These are phyloP conservation scores for Trichomonas tenax DNA, from an alignment of 208 protist genomes.

Conservation along the genomic window DNA sequence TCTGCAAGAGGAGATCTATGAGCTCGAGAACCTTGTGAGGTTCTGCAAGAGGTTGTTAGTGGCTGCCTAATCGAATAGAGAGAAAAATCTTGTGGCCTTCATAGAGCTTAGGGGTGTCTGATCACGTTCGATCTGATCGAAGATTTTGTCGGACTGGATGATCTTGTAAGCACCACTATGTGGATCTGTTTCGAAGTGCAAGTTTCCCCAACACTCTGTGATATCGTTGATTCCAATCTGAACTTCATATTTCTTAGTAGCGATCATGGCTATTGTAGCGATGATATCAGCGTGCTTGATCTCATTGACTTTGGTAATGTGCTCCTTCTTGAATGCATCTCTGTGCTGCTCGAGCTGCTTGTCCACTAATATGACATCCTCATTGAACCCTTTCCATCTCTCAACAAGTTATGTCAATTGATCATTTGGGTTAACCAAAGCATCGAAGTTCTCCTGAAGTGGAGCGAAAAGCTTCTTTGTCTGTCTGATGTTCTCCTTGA, in stretches of 20 bases:
- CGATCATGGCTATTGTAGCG: constrained; percentile 64
- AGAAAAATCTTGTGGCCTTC: constrained; percentile 56
- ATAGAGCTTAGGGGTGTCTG: constrained; percentile 68
- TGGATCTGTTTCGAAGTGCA: constrained; percentile 46
- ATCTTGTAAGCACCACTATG: constrained; percentile 66
- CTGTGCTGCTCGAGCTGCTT: not conserved
- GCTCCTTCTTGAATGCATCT: not conserved
- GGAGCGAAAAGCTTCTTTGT: not conserved
- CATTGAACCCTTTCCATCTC: constrained; percentile 7
- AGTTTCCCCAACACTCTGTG: constrained; percentile 63
- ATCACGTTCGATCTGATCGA: constrained; percentile 70
- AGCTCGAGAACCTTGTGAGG: constrained; percentile 73
- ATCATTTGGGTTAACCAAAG: not conserved
- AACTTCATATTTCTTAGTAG: constrained; percentile 73
- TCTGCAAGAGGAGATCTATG: constrained; percentile 62
- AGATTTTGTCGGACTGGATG: constrained; percentile 68
- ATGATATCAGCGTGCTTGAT: constrained; percentile 70
- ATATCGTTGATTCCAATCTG: constrained; percentile 72
- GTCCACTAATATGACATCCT: not conserved
- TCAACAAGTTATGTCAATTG: not conserved
- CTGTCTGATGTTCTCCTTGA: not conserved
- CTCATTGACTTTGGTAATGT: not conserved
- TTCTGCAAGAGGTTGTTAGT: constrained; percentile 76
- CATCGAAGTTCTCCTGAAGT: not conserved
- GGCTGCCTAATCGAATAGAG: constrained; percentile 67